These are phyloP conservation scores for Phytophthora syringae DNA, from an alignment of 352 stramenopile species.

Conservation along the genomic window DNA sequence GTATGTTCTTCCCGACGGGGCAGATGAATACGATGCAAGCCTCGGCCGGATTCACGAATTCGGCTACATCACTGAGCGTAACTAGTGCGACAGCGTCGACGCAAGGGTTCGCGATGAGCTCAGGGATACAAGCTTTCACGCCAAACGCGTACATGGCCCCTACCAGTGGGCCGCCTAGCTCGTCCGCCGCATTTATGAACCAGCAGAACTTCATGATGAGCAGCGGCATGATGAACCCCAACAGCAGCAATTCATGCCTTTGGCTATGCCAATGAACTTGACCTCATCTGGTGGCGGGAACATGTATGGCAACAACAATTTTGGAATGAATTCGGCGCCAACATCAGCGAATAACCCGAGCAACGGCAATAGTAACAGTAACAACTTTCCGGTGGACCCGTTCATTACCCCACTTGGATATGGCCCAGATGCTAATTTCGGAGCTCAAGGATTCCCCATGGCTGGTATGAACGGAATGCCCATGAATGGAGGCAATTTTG, in stretches of 20 bases:
- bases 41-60: slow-evolving; percentile 28
- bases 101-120: slow-evolving; percentile 47
- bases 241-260: slow-evolving; percentile 71
- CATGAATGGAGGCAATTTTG: slow-evolving; percentile 52
- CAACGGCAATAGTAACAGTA: slow-evolving; percentile 30
- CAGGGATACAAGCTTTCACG: slow-evolving; percentile 38
- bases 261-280: slow-evolving; percentile 65
- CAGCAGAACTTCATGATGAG: slow-evolving; percentile 60
- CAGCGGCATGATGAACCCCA: slow-evolving; percentile 54
- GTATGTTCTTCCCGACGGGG: slow-evolving; percentile 46
- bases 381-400: slow-evolving; percentile 61
- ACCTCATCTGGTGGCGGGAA: slow-evolving; percentile 23
- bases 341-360: slow-evolving; percentile 18
- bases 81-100: slow-evolving; percentile 32
- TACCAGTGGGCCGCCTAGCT: slow-evolving; percentile 22
- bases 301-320: slow-evolving; percentile 61
- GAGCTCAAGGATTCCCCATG: slow-evolving; percentile 45
- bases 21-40: slow-evolving; percentile 36
- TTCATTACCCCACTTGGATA: slow-evolving; percentile 71
- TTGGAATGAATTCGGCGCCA: slow-evolving; percentile 39
- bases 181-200: slow-evolving; percentile 44
- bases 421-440: slow-evolving; percentile 37
- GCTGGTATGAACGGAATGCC: slow-evolving; percentile 49
- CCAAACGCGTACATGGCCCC: slow-evolving; percentile 51
- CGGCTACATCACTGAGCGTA: slow-evolving; percentile 36